Percentiles rank a stretch among this genome's conserved stretches.
Conservation (phyloP, 345 rosid genomes). For the Sonneratia alba region DNA sequence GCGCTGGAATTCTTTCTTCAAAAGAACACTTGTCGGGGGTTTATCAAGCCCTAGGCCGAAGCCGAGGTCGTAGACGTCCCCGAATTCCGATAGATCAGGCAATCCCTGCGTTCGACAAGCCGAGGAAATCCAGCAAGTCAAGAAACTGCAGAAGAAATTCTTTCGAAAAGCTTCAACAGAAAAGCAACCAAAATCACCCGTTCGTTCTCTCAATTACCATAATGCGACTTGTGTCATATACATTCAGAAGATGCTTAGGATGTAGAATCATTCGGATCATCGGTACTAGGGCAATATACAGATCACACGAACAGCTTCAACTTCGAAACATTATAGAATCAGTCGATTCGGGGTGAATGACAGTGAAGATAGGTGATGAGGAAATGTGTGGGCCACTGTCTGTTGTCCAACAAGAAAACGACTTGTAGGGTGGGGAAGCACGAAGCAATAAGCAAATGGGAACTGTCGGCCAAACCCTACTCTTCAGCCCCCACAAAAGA, state of each 20-base stretch:
- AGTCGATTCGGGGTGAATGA: background rate
- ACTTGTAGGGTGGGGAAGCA: background rate
- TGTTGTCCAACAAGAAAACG: background rate
- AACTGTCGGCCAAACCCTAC: background rate
- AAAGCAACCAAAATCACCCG: no score
- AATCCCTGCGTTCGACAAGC: slow-evolving; percentile 35
- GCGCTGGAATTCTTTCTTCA: slow-evolving; percentile 51
- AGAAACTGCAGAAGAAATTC: no score
- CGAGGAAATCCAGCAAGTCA: no score
- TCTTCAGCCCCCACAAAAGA: background rate
- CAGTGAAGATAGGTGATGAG: background rate
- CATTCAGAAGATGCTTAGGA: no score
- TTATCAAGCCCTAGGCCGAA: slow-evolving; percentile 60
- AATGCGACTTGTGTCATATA: no score
- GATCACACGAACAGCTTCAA: no score
- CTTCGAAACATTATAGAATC: no score
- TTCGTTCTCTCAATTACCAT: no score
- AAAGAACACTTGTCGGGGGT: slow-evolving; percentile 64
- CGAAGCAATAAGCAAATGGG: background rate
- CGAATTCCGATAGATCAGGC: slow-evolving; percentile 65
- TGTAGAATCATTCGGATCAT: no score
- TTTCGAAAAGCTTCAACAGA: no score
- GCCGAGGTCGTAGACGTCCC: slow-evolving; percentile 55
- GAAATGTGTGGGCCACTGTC: background rate
- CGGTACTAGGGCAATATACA: no score